Evolutionary conservation across 2,329 filamentous ascomycete species (phyloP).

Genomic region (Sporothrix curviconia): DNA sequence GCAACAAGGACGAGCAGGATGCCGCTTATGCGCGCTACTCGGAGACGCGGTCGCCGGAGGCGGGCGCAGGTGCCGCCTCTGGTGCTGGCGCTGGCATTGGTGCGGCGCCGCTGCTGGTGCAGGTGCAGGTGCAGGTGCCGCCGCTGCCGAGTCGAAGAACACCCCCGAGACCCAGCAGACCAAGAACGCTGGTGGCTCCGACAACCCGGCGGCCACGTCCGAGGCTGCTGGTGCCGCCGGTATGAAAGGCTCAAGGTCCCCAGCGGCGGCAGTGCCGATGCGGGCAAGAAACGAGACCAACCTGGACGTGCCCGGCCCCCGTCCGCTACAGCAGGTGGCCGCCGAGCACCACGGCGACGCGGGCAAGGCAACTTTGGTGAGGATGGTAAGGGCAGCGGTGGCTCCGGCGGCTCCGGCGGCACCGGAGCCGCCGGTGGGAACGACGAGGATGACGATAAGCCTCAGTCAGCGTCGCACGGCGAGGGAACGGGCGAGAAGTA

Average conservation of each 20-base stretch:
- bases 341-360: slow-evolving; percentile 28
- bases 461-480: slow-evolving; percentile 28
- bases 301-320: slow-evolving; percentile 38
- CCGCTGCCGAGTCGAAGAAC: background rate
- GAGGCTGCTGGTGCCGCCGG: slow-evolving; percentile 10
- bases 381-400: background rate
- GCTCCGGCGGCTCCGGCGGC: background rate
- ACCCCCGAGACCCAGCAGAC: no score
- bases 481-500: slow-evolving; percentile 51
- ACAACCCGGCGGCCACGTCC: background rate
- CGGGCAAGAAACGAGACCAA: slow-evolving; percentile 24
- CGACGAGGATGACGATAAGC: slow-evolving; percentile 19
- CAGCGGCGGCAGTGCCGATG: background rate
- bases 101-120: background rate
- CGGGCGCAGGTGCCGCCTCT: background rate
- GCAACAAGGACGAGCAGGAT: slow-evolving; percentile 44
- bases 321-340: slow-evolving; percentile 34
- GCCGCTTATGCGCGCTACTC: background rate
- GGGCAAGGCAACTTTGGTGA: no score
- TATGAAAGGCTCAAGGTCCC: slow-evolving; percentile 11
- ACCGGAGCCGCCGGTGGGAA: background rate
- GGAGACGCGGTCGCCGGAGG: background rate
- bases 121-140: background rate
- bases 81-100: background rate
- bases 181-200: background rate